Evolutionary conservation across 306 rosid genomes (phyloP).

Genomic region (Alnus glutinosa): DNA sequence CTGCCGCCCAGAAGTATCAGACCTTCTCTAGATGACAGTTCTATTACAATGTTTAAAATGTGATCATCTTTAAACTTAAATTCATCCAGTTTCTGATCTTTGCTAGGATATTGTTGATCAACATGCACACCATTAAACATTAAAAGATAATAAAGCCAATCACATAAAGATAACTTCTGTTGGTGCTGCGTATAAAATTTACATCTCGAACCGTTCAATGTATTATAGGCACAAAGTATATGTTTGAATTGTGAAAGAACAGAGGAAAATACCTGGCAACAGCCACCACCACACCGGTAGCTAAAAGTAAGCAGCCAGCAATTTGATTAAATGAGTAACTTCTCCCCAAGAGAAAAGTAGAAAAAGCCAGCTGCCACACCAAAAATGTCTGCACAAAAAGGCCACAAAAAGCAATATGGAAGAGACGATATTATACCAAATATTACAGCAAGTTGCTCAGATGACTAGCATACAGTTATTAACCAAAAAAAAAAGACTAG

Average conservation of each 20-base stretch:
- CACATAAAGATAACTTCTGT: constrained; percentile 1
- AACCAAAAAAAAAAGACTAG: too few relatives aligned
- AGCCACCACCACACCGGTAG: constrained; percentile 73
- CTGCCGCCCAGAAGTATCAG: not conserved
- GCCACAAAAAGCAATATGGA: constrained; percentile 22
- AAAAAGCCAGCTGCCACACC: constrained; percentile 87
- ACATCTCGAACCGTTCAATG: constrained; percentile 11
- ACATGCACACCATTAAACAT: not conserved
- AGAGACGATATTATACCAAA: constrained; percentile 14
- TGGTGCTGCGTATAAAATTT: not conserved
- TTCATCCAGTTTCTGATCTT: not conserved
- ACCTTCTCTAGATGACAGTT: not conserved
- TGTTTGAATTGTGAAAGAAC: constrained; percentile 18
- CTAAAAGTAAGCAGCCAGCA: constrained; percentile 77
- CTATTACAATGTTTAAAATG: not conserved
- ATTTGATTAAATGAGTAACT: constrained; percentile 68
- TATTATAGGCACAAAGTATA: constrained; percentile 8
- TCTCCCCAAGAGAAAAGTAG: constrained; percentile 63
- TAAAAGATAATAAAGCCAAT: constrained; percentile 12
- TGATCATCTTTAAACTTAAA: not conserved
- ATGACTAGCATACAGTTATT: not conserved
- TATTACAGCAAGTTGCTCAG: constrained; percentile 11
- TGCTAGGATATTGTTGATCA: not conserved
- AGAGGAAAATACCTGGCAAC: constrained; percentile 65
- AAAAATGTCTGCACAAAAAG: constrained; percentile 70